These are phyloP conservation scores for Parastagonospora avenae DNA, from an alignment of 2,329 filamentous ascomycete species.

Conservation along the genomic window DNA sequence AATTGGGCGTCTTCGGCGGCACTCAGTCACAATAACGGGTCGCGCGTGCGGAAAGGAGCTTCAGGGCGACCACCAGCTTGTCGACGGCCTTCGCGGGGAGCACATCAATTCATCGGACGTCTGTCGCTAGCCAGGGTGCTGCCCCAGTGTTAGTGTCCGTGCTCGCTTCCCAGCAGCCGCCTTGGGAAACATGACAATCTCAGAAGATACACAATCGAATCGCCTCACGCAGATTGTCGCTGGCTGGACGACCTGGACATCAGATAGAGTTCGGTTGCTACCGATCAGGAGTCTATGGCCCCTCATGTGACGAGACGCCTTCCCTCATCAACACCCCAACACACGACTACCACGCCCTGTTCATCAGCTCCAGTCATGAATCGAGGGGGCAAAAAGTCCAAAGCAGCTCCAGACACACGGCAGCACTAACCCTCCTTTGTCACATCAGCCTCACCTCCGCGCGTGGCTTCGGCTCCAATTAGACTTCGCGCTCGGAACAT, in stretches of 20 bases:
- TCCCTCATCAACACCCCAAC: not conserved
- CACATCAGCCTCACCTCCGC: not conserved
- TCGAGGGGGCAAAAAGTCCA: not conserved
- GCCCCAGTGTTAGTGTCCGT: not conserved
- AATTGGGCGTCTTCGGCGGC: not conserved
- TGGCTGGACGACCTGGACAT: too few relatives aligned
- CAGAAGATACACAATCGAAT: too few relatives aligned
- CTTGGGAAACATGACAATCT: too few relatives aligned
- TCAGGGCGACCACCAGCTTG: not conserved
- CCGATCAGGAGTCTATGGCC: not conserved
- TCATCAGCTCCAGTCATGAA: not conserved
- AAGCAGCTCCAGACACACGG: not conserved
- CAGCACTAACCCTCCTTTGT: constrained; percentile 1
- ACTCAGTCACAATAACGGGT: not conserved
- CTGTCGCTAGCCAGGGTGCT: not conserved
- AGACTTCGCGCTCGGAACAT: not conserved
- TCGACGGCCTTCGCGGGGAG: not conserved
- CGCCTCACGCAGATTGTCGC: too few relatives aligned
- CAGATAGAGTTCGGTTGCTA: too few relatives aligned
- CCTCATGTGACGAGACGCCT: not conserved
- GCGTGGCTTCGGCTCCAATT: not conserved
- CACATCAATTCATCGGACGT: not conserved
- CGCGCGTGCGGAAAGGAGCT: not conserved
- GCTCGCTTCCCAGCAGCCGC: not conserved
- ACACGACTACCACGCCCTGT: not conserved